phyloP scores from a whole-genome alignment of 768 basidiomycete genomes.

The Melanogaster broomeanus region DNA sequence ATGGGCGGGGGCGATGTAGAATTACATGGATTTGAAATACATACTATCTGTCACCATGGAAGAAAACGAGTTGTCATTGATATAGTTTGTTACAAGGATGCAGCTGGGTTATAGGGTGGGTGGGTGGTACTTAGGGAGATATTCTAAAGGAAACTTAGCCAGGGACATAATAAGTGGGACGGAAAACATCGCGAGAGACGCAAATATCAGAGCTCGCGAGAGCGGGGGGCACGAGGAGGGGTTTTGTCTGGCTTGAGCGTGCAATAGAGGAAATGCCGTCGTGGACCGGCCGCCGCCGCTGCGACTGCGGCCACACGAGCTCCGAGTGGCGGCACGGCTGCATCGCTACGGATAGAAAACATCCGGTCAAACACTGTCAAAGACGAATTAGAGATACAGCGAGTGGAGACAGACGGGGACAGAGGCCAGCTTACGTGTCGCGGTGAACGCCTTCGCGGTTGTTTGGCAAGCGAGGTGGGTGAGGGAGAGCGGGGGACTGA shows the following conservation, averaged over 20 bases:
- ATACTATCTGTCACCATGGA: slow-evolving; percentile 9
- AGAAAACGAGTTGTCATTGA: not conserved
- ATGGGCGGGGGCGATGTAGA: slow-evolving; percentile 10
- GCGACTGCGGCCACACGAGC: slow-evolving; percentile 66
- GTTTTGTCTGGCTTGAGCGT: slow-evolving; percentile 63
- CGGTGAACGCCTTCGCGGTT: slow-evolving; percentile 86
- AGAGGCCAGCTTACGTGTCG: slow-evolving; percentile 58
- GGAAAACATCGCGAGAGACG: not conserved
- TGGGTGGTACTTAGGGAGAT: not conserved
- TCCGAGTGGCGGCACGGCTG: slow-evolving; percentile 58
- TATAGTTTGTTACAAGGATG: not conserved
- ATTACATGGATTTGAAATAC: slow-evolving; percentile 18
- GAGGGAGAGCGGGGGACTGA: slow-evolving; percentile 84
- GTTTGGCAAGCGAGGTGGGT: slow-evolving; percentile 88
- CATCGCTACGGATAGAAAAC: slow-evolving; percentile 81
- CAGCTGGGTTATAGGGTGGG: not conserved
- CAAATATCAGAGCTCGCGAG: slow-evolving; percentile 35
- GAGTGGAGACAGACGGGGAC: not conserved
- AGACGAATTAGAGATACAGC: not conserved
- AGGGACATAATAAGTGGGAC: not conserved
- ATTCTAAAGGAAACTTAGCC: not conserved
- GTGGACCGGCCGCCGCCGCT: slow-evolving; percentile 67
- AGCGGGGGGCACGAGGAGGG: slow-evolving; percentile 44
- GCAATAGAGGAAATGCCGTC: slow-evolving; percentile 85
- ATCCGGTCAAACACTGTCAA: slow-evolving; percentile 80